Evolutionary conservation across 208 protist genomes (phyloP), one percentile per base, ranked within the genome.

Genomic region (Trypanosoma platydactyli): DNA sequence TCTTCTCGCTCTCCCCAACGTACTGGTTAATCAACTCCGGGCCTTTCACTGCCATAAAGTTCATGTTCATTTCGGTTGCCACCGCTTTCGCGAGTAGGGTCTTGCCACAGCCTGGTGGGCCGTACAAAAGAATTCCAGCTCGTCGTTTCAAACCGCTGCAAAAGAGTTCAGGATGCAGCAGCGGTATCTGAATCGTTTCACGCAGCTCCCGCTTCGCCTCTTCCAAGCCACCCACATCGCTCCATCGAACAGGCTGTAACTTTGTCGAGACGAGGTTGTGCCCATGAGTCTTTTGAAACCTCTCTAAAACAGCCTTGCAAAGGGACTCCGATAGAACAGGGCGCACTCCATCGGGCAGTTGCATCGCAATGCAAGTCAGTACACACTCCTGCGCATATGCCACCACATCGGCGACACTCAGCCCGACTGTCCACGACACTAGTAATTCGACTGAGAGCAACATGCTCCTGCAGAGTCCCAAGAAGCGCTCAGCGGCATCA

Each of bases 21-120:
- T 98, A 98, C 78, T 93, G 88, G 49, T 97, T 97, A 52, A 98
- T 94, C 41, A 98, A 79, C 78, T 98, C 94, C 0, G 96, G 96
- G 0, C 96, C 94, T 71, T 98, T 98, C n/a, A 98, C 94, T 0
- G 85, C 89, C 76, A 98, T 95, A 55, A 98, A 98, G 69, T 95
- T 95, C 79, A 98, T 88, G 60, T 88, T 88, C 84, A 94, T 94
- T 77, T 98, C 91, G 0, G 91, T 97, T 9, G 94, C 94, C 5
- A 98, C 91, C 1, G 91, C 94, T 71, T 98, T 98, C 25, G 94
- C 94, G 11, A 97, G 69, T 3, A 97, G 77, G 49, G 94, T 97
- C 76, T 98, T 98, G 20, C 94, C 94, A 62, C 91, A 96, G n/a
- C 94, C 94, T 3, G 94, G 94, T 1, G 94, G 94, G 11, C 94